Base-by-base conservation (phyloP, 148 eudicot species). In the Rhododendron ovatum region DNA sequence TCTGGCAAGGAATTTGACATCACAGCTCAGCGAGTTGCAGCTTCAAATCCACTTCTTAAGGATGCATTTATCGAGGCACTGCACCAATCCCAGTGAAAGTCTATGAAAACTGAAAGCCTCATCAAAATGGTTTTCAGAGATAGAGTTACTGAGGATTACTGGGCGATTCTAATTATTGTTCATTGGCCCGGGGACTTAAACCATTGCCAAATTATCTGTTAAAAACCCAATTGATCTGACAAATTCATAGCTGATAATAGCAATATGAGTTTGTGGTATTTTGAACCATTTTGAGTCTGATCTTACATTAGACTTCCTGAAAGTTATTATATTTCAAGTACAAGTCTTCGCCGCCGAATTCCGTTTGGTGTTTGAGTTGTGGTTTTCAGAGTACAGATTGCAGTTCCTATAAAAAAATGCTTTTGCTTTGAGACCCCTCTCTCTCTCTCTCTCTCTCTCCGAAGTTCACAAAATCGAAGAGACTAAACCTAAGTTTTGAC, bases 1-100 rank as follows among this genome's bases (percentile, higher is more conserved):
- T 86, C 88, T 75, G 85, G 88, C 24, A 67, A 78, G 78, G 82
- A 86, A 59, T 86, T 86, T 65, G 88, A 86, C 61, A 76, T 86
- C 39, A 82, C 51, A 20, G 82, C 85, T 45, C 88, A 76, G 63
- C 80, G 85, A 59, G 77, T 86, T 5, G 88, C 88, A 82, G 88
- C 85, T 82, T 86, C 88, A 59, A 86, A 86, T 86, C 45, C 82
- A 57, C 61, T 74, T 59, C 28, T 86, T 73, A 86, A 82, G 88
- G 88, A 82, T 47, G 65, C 82, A 74, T 82, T 86, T 86, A 55
- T 86, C 1, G 77, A 59, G 85, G 88, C 85, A 82, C 37, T 86
- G 11, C 63, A 8, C 22, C 80, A 86, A 82, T 82, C 82, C 43
- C 82, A 82, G 53, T 86, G 81, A 86, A 39, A 81, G 73, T 22